phyloP scores from a whole-genome alignment of 257 asterid genomes.

The Nicotiana undulata region DNA sequence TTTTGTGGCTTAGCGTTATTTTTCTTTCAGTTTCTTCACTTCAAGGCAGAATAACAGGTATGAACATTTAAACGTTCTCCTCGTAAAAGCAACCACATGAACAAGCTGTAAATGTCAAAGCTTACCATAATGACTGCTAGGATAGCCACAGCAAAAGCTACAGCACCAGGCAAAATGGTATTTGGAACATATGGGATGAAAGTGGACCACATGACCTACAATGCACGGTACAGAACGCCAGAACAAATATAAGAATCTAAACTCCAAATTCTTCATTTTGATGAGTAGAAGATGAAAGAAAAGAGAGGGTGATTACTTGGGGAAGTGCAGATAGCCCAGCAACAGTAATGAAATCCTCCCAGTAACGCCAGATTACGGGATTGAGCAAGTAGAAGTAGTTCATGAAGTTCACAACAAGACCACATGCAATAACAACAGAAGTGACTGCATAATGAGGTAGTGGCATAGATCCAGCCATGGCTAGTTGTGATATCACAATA shows the following conservation, averaged over 20 bases:
- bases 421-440: slow-evolving; percentile 67
- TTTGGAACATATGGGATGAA: slow-evolving; percentile 83
- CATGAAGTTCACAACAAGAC: slow-evolving; percentile 62
- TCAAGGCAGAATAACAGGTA: background rate
- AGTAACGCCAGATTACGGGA: slow-evolving; percentile 60
- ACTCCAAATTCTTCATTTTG: too few species aligned
- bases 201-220: slow-evolving; percentile 97
- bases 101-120: background rate
- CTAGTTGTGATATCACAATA: slow-evolving; percentile 76
- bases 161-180: slow-evolving; percentile 68
- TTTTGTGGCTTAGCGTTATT: background rate
- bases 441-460: slow-evolving; percentile 70
- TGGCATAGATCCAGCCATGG: slow-evolving; percentile 97
- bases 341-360: slow-evolving; percentile 91
- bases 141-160: slow-evolving; percentile 47
- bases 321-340: slow-evolving; percentile 86
- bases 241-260: background rate
- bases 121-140: slow-evolving; percentile 70
- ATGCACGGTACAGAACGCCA: background rate
- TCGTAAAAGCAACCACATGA: background rate
- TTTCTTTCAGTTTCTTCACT: background rate
- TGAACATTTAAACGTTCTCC: background rate
- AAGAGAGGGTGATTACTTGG: slow-evolving; percentile 41
- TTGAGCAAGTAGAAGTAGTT: slow-evolving; percentile 61
- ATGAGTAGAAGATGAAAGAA: background rate